These are phyloP conservation scores for Dipteronia sinensis DNA, from an alignment of 345 rosid species.

Conservation along the genomic window DNA sequence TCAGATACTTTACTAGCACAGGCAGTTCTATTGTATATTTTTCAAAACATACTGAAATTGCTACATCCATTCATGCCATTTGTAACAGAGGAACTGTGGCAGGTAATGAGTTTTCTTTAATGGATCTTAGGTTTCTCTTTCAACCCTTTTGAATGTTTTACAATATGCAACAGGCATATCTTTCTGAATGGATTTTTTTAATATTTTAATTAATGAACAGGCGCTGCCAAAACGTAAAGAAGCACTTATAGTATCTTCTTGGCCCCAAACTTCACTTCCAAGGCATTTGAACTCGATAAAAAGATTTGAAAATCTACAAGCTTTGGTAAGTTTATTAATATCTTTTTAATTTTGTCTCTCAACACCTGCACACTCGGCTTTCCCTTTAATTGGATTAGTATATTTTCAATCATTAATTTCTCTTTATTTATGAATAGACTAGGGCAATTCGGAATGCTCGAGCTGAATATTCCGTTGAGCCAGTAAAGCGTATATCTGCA, in stretches of 20 bases:
- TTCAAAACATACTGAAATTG: slow-evolving; percentile 79
- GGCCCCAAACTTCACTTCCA: slow-evolving; percentile 88
- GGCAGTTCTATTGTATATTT: slow-evolving; percentile 84
- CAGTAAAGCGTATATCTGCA: slow-evolving; percentile 94
- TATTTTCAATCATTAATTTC: slow-evolving; percentile 3
- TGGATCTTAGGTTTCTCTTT: background rate
- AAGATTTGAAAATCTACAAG: slow-evolving; percentile 87
- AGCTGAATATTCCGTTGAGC: slow-evolving; percentile 97
- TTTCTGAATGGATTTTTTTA: background rate
- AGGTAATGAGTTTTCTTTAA: slow-evolving; percentile 42
- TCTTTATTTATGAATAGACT: slow-evolving; percentile 46
- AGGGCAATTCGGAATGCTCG: slow-evolving; percentile 92
- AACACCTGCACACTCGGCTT: background rate
- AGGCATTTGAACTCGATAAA: slow-evolving; percentile 52
- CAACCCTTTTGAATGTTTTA: background rate
- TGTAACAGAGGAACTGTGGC: slow-evolving; percentile 97
- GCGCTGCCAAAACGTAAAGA: slow-evolving; percentile 73
- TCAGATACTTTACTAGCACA: slow-evolving; percentile 63
- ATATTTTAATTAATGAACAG: slow-evolving; percentile 38
- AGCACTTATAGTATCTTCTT: slow-evolving; percentile 88
- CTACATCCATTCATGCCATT: slow-evolving; percentile 99
- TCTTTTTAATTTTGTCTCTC: slow-evolving; percentile 10
- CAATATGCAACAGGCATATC: background rate
- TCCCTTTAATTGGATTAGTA: background rate
- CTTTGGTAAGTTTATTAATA: slow-evolving; percentile 60